Evolutionary conservation across 192 early-diverging fungal genomes (phyloP).

Genomic region (Umbelopsis sp.): DNA sequence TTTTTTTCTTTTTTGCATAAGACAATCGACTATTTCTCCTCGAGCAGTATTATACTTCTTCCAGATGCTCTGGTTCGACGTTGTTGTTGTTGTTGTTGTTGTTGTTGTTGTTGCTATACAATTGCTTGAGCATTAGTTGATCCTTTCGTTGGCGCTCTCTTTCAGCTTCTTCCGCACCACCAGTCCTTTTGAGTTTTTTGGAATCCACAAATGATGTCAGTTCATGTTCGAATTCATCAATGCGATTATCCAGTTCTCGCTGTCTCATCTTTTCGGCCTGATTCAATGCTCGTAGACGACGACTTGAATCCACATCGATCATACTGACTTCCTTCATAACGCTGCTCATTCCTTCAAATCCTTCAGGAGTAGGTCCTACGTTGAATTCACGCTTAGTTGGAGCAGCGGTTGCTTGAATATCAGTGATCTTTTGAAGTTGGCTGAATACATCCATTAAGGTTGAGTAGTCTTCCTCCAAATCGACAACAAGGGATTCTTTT

Average conservation of each 20-base stretch:
- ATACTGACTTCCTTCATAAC: constrained; percentile 69
- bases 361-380: constrained; percentile 61
- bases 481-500: constrained; percentile 68
- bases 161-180: constrained; percentile 74
- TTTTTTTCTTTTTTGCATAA: too few relatives aligned
- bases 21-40: too few relatives aligned
- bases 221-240: constrained; percentile 80
- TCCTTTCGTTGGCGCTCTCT: constrained; percentile 69
- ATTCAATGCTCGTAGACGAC: constrained; percentile 66
- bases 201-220: constrained; percentile 64
- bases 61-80: neutral
- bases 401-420: constrained; percentile 49
- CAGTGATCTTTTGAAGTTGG: constrained; percentile 64
- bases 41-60: neutral
- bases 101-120: constrained; percentile 33
- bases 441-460: constrained; percentile 59
- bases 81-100: too few relatives aligned
- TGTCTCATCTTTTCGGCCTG: constrained; percentile 66
- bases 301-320: constrained; percentile 66
- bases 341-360: constrained; percentile 62
- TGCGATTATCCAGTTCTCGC: constrained; percentile 64
- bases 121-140: constrained; percentile 56
- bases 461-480: constrained; percentile 65
- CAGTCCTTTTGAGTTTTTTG: constrained; percentile 72
- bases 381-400: constrained; percentile 49